phyloP scores from a whole-genome alignment of 805 yeast genomes.

The Zygosaccharomyces kombuchaensis region DNA sequence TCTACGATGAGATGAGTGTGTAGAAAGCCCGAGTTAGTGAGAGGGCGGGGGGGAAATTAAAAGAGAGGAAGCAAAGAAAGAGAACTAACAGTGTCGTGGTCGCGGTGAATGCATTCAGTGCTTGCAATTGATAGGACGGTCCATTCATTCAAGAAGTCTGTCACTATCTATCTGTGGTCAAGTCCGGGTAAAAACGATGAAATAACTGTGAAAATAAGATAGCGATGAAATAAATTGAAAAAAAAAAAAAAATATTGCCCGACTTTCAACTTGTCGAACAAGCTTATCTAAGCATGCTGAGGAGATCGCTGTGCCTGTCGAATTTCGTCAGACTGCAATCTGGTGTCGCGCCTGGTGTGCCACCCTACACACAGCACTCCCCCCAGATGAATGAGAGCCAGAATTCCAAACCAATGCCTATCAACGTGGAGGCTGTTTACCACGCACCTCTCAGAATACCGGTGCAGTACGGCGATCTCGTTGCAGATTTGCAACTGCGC shows the following conservation, averaged over 20 bases:
- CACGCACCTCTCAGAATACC: constrained; percentile 73
- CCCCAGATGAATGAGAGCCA: constrained; percentile 4
- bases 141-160: not conserved
- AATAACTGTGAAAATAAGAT: not conserved
- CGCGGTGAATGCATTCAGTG: no score
- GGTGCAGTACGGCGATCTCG: constrained; percentile 64
- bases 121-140: no score
- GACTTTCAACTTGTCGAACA: not conserved
- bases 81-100: no score
- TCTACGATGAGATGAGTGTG: not conserved
- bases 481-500: constrained; percentile 71
- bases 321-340: constrained; percentile 16
- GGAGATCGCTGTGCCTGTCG: constrained; percentile 3
- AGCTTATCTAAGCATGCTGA: constrained; percentile 1
- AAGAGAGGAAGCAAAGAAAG: not conserved
- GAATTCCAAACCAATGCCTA: constrained; percentile 60
- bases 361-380: constrained; percentile 1
- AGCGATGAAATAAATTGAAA: not conserved
- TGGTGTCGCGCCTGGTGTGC: constrained; percentile 4
- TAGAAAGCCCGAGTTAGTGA: not conserved
- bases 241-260: not conserved
- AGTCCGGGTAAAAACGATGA: not conserved
- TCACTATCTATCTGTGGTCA: not conserved
- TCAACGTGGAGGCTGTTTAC: constrained; percentile 76
- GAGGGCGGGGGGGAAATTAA: no score